Percentiles rank a stretch among this genome's conserved stretches.
These are phyloP conservation scores for Tympanopsis confertula DNA, from an alignment of 2,329 filamentous ascomycete species.

Conservation along the genomic window DNA sequence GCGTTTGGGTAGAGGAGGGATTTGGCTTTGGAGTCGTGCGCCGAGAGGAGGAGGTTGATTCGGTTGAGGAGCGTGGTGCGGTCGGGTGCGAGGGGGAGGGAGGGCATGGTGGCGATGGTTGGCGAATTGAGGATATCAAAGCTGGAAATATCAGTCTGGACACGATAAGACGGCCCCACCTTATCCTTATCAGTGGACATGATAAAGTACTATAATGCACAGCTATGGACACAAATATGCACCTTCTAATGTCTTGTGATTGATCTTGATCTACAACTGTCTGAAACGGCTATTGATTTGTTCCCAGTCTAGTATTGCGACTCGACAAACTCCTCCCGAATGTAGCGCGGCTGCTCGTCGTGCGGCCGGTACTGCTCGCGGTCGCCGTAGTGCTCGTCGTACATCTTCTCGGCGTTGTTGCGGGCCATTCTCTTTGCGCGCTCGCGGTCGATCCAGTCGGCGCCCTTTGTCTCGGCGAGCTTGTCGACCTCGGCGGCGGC, in stretches of 20 bases:
- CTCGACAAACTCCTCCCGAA: too few species aligned
- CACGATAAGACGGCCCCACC: too few species aligned
- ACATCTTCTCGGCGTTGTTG: neutral
- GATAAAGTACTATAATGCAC: too few species aligned
- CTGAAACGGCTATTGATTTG: too few species aligned
- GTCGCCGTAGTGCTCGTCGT: neutral
- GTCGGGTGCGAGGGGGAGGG: slow-evolving; percentile 22
- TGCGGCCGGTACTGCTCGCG: neutral
- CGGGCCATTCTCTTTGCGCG: neutral
- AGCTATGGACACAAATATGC: too few species aligned
- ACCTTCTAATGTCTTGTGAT: too few species aligned
- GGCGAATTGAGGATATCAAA: neutral
- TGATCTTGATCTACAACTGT: too few species aligned
- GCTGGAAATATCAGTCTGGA: too few species aligned
- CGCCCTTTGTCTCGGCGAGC: neutral
- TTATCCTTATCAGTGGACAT: too few species aligned
- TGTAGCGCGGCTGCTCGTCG: too few species aligned
- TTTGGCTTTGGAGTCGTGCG: slow-evolving; percentile 3
- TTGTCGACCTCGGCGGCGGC: neutral
- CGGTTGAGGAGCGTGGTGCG: slow-evolving; percentile 26
- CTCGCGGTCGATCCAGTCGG: neutral
- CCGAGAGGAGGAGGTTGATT: slow-evolving; percentile 15
- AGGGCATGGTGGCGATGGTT: neutral
- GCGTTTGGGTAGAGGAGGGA: slow-evolving; percentile 3
- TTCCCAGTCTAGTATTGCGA: too few species aligned